phyloP scores from a whole-genome alignment of 2,329 filamentous ascomycete genomes.

The Cladobotryum protrusum region DNA sequence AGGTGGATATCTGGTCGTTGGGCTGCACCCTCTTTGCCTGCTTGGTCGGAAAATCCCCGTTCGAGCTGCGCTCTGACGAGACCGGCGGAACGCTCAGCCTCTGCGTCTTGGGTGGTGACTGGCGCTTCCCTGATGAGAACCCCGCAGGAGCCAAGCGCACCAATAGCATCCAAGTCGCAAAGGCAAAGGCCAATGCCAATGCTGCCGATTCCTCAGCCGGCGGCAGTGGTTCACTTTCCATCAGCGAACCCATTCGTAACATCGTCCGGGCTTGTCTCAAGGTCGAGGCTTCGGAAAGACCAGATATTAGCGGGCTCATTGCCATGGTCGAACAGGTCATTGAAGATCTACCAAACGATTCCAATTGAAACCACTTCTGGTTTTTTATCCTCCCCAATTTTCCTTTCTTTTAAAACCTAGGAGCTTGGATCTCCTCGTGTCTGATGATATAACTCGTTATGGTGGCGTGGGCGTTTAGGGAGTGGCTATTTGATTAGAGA shows the following conservation, averaged over 20 bases:
- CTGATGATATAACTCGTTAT: neutral
- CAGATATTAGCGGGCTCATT: conserved; percentile 81
- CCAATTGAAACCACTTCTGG: neutral
- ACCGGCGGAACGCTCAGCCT: conserved; percentile 90
- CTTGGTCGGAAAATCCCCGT: conserved; percentile 91
- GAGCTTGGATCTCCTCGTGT: neutral
- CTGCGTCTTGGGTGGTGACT: conserved; percentile 88
- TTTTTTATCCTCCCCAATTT: neutral
- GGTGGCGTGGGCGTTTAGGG: conserved; percentile 6
- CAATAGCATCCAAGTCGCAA: conserved; percentile 33
- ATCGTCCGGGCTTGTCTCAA: conserved; percentile 80
- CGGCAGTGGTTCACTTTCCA: conserved; percentile 37
- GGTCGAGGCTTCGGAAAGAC: conserved; percentile 82
- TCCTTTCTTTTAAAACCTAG: neutral
- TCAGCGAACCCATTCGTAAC: conserved; percentile 78
- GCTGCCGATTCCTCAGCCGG: conserved; percentile 17
- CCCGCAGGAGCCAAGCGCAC: conserved; percentile 47
- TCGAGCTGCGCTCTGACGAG: conserved; percentile 92
- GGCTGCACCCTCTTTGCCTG: conserved; percentile 98
- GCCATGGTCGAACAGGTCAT: conserved; percentile 69
- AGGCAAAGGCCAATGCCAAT: conserved; percentile 19
- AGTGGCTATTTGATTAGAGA: neutral
- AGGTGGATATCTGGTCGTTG: conserved; percentile 96
- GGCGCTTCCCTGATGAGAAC: conserved; percentile 90
- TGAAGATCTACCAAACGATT: conserved; percentile 48